phyloP scores from a whole-genome alignment of 495 filamentous ascomycete genomes.

The Penicillium fimorum region DNA sequence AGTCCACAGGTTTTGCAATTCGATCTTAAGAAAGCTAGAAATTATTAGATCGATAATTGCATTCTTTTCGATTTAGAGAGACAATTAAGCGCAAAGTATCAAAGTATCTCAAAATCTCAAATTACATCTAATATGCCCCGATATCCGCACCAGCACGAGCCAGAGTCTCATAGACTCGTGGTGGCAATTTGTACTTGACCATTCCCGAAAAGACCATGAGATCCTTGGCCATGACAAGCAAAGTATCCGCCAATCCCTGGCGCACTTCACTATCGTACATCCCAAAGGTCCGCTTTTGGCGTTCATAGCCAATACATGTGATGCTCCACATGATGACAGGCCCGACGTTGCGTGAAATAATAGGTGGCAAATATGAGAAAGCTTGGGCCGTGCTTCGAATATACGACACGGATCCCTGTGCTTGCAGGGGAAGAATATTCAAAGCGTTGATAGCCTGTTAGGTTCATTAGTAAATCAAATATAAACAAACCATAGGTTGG shows the following conservation, averaged over 20 bases:
- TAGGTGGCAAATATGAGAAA: conserved; percentile 70
- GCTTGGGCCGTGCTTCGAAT: conserved; percentile 74
- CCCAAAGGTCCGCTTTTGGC: conserved; percentile 61
- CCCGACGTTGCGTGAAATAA: conserved; percentile 81
- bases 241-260: conserved; percentile 62
- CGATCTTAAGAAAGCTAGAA: neutral
- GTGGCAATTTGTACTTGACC: conserved; percentile 81
- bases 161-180: conserved; percentile 75
- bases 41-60: neutral
- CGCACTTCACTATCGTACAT: conserved; percentile 74
- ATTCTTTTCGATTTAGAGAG: neutral
- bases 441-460: conserved; percentile 69
- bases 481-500: neutral
- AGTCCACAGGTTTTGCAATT: neutral
- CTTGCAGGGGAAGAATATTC: conserved; percentile 72
- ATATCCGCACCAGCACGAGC: conserved; percentile 72
- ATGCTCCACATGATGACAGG: conserved; percentile 92
- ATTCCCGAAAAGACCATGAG: conserved; percentile 92
- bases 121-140: conserved; percentile 49
- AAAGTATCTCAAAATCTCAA: neutral
- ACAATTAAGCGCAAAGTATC: neutral
- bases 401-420: conserved; percentile 63
- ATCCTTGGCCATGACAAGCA: conserved; percentile 78
- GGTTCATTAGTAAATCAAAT: conserved; percentile 17
- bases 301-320: conserved; percentile 71